Base-by-base conservation (phyloP, 345 rosid species). In the Cardamine resedifolia region DNA sequence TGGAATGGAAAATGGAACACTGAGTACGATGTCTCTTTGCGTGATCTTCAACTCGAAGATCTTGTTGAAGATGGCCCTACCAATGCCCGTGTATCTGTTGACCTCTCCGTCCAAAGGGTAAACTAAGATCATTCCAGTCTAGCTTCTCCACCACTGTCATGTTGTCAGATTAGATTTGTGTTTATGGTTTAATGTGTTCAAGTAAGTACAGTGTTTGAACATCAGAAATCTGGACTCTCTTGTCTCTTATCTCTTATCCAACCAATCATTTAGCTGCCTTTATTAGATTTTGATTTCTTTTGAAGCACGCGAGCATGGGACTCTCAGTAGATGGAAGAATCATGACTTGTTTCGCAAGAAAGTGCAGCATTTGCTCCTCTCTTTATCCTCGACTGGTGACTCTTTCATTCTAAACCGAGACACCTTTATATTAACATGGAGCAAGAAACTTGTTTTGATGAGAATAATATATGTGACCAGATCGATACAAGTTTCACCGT, bases 241-340 rank as follows among this genome's bases (percentile, higher is more conserved):
- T 34, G 8, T 41, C 55, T 72, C 9, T 63, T 27, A 45, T 41
- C 55, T 72, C 9, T 63, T 27, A 45, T 4, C 2, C 2, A 31
- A 55, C 9, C 14, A 21, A n/a, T 78, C 38, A 23, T 43, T 28
- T 36, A 58, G 43, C 1, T 38, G 0, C 4, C 43, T 38, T 34
- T 10, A 34, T 8, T 4, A 2, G 12, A 34, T 10, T 34, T 10
- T 3, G 12, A 0, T 67, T 39, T 38, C 67, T 64, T 27, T 4
- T 38, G 2, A 80, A 92, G 97, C 98, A 93, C 78, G 98, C 97
- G 10, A 82, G 97, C 83, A 90, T 93, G 60, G 98, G 98, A 0
- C 83, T 90, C 47, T 90, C 97, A 0, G 84, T 93, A 50, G 90
- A 87, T 60, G 98, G 98, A 80, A 93, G 80, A 77, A 83, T 90